These are phyloP conservation scores for Platanthera zijinensis DNA, from an alignment of 106 monocot genomes.

Conservation along the genomic window DNA sequence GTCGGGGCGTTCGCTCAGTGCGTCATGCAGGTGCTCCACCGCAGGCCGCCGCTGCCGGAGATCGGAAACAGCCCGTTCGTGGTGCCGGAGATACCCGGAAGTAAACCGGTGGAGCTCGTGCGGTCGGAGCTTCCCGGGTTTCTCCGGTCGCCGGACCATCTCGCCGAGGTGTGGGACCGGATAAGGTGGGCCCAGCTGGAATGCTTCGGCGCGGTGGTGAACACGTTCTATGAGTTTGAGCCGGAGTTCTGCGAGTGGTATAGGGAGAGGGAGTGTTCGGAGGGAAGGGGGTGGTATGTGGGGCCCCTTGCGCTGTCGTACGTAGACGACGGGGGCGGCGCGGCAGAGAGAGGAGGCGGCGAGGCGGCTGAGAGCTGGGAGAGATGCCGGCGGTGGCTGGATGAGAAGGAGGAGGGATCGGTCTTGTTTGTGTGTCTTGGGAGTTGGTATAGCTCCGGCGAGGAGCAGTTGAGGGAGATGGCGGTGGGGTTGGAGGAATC, in stretches of 20 bases:
- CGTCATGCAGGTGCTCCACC: slow-evolving; percentile 28
- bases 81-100: slow-evolving; percentile 7
- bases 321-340: slow-evolving; percentile 10
- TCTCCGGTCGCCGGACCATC: slow-evolving; percentile 11
- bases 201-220: slow-evolving; percentile 28
- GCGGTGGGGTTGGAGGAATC: neutral
- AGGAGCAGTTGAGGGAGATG: neutral
- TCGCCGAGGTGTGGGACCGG: slow-evolving; percentile 13
- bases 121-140: slow-evolving; percentile 34
- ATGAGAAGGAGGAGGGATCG: neutral
- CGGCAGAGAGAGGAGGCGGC: slow-evolving; percentile 9
- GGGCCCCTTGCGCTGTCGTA: slow-evolving; percentile 30
- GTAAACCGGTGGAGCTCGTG: slow-evolving; percentile 9
- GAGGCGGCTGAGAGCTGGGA: neutral
- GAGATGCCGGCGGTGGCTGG: slow-evolving; percentile 4
- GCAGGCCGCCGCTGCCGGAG: neutral
- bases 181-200: slow-evolving; percentile 27
- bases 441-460: neutral
- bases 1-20: slow-evolving; percentile 50
- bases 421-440: slow-evolving; percentile 10
- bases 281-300: slow-evolving; percentile 21
- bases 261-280: slow-evolving; percentile 13
- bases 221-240: slow-evolving; percentile 40
- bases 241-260: slow-evolving; percentile 27
- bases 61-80: neutral